phyloP scores from a whole-genome alignment of 768 basidiomycete species.

The Dentipellis fragilis region DNA sequence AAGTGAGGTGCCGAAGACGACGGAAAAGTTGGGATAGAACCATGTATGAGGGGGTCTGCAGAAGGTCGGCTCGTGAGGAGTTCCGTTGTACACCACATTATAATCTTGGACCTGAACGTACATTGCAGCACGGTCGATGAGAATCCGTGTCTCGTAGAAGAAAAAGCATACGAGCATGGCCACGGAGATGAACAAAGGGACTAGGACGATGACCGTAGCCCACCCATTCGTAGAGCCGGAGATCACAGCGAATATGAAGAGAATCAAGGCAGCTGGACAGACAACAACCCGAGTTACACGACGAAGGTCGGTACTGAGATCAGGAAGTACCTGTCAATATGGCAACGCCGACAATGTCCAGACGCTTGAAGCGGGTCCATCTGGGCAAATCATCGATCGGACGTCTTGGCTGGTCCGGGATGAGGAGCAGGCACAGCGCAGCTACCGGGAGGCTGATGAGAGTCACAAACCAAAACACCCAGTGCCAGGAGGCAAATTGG shows the following conservation, averaged over 20 bases:
- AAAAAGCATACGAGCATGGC: slow-evolving; percentile 29
- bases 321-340: slow-evolving; percentile 20
- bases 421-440: slow-evolving; percentile 19
- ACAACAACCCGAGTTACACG: neutral
- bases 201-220: slow-evolving; percentile 29
- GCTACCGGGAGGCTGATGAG: slow-evolving; percentile 26
- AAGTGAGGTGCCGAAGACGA: slow-evolving; percentile 27
- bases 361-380: slow-evolving; percentile 15
- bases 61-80: no score
- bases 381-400: neutral
- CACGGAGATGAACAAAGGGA: slow-evolving; percentile 32
- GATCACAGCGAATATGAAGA: slow-evolving; percentile 27
- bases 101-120: neutral
- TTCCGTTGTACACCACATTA: no score
- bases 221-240: slow-evolving; percentile 34
- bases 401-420: slow-evolving; percentile 17
- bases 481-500: slow-evolving; percentile 26
- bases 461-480: slow-evolving; percentile 38
- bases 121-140: slow-evolving; percentile 24
- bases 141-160: slow-evolving; percentile 29
- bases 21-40: slow-evolving; percentile 29
- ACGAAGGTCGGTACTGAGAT: no score
- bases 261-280: slow-evolving; percentile 19
- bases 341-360: slow-evolving; percentile 27
- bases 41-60: slow-evolving; percentile 26